Percentiles rank a stretch among this genome's conserved stretches.
Evolutionary conservation across 768 basidiomycete species (phyloP).

Genomic region (Suillus ampliporus): DNA sequence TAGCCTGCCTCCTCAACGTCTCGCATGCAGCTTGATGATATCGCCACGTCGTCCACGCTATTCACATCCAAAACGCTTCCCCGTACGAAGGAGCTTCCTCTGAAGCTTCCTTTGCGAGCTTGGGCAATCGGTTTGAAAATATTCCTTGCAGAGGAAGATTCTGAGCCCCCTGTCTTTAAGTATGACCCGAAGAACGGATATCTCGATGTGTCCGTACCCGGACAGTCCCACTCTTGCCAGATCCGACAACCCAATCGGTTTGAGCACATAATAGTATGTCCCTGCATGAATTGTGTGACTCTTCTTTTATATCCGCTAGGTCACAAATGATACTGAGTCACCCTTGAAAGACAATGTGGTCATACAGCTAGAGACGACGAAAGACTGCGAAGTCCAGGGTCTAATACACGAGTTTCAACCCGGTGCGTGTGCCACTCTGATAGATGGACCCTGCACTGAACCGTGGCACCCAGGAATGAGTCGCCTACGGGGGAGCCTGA

Average conservation of each 20-base stretch:
- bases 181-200: neutral
- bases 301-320: constrained; percentile 17
- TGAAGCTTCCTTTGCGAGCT: constrained; percentile 28
- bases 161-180: neutral
- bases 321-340: constrained; percentile 24
- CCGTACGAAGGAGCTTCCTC: constrained; percentile 7
- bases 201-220: neutral
- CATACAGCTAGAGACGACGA: constrained; percentile 24
- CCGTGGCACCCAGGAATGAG: constrained; percentile 19
- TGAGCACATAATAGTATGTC: neutral
- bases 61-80: constrained; percentile 15
- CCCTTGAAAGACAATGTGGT: constrained; percentile 25
- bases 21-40: constrained; percentile 18
- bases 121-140: constrained; percentile 33
- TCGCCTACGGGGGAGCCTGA: constrained; percentile 15
- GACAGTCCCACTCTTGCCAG: neutral
- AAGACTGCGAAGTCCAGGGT: constrained; percentile 13
- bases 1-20: constrained; percentile 1
- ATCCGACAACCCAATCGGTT: neutral
- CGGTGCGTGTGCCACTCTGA: constrained; percentile 25
- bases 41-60: constrained; percentile 36
- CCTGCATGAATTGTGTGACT: constrained; percentile 1
- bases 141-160: neutral
- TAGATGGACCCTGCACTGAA: neutral
- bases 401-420: constrained; percentile 18